phyloP scores from a whole-genome alignment of 2,329 filamentous ascomycete species.

The Nothomitra cinnamomea region DNA sequence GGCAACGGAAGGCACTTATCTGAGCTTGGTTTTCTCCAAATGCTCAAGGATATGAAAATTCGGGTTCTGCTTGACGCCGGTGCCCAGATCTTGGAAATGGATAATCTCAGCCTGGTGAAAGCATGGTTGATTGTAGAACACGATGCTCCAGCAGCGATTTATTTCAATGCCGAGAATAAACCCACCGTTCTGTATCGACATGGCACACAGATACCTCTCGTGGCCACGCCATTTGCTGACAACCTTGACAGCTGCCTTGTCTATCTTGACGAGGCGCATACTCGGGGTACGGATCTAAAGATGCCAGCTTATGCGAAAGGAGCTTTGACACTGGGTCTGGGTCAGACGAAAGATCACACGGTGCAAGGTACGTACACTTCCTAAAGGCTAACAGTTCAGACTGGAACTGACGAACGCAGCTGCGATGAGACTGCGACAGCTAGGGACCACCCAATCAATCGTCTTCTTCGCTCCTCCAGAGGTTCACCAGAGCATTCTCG shows the following conservation, averaged over 20 bases:
- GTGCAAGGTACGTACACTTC: conserved; percentile 40
- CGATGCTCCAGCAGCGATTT: conserved; percentile 37
- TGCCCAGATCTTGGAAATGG: conserved; percentile 32
- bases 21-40: conserved; percentile 28
- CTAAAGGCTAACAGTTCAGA: conserved; percentile 9
- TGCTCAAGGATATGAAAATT: conserved; percentile 16
- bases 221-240: conserved; percentile 37
- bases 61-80: conserved; percentile 3
- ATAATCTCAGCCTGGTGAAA: conserved; percentile 32
- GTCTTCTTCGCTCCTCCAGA: conserved; percentile 38
- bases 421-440: conserved; percentile 46
- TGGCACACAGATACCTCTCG: conserved; percentile 24
- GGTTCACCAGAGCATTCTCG: conserved; percentile 42
- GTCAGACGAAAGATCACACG: conserved; percentile 42
- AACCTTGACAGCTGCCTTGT: conserved; percentile 35
- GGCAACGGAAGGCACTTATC: conserved; percentile 22
- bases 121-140: conserved; percentile 30
- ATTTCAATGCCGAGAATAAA: conserved; percentile 31
- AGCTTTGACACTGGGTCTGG: conserved; percentile 38
- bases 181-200: conserved; percentile 28
- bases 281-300: conserved; percentile 41
- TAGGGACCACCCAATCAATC: conserved; percentile 38
- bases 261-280: conserved; percentile 44
- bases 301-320: conserved; percentile 30
- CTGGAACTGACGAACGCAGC: conserved; percentile 23